Percentiles rank a stretch among this genome's conserved stretches.
Conservation (phyloP, 2,329 filamentous ascomycete genomes). For the Bimuria novae-zelandiae region DNA sequence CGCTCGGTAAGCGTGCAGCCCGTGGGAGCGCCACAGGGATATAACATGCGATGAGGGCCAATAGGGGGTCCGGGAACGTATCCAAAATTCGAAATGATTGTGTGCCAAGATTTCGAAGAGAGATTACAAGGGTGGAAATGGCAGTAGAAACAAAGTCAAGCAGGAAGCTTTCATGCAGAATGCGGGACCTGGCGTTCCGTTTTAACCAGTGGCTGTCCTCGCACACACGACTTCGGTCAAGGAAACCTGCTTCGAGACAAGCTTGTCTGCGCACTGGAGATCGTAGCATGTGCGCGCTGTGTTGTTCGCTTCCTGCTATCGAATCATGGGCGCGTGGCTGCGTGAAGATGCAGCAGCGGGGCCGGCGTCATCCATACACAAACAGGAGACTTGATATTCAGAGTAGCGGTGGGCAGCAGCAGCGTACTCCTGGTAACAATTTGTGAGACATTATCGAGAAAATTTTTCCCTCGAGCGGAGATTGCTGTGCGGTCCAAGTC, state of each 20-base stretch:
- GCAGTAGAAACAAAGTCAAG: constrained; percentile 33
- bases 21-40: constrained; percentile 30
- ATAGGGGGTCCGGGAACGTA: constrained; percentile 26
- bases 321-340: constrained; percentile 35
- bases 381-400: constrained; percentile 18
- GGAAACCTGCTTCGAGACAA: constrained; percentile 34
- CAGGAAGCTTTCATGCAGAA: constrained; percentile 39
- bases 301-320: constrained; percentile 36
- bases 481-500: constrained; percentile 34
- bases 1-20: constrained; percentile 32
- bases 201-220: constrained; percentile 33
- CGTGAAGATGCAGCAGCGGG: constrained; percentile 37
- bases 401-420: constrained; percentile 46
- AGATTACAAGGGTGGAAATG: constrained; percentile 37
- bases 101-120: constrained; percentile 35
- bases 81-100: constrained; percentile 43
- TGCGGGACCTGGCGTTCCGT: constrained; percentile 39
- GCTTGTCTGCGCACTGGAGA: constrained; percentile 33
- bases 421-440: constrained; percentile 30
- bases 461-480: constrained; percentile 42
- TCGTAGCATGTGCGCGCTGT: constrained; percentile 33
- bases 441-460: constrained; percentile 39
- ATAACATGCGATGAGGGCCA: constrained; percentile 26
- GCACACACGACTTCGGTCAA: constrained; percentile 26
- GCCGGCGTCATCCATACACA: constrained; percentile 24